Base-by-base conservation (phyloP, 1,139 yeast species). In the Candida sp. region DNA sequence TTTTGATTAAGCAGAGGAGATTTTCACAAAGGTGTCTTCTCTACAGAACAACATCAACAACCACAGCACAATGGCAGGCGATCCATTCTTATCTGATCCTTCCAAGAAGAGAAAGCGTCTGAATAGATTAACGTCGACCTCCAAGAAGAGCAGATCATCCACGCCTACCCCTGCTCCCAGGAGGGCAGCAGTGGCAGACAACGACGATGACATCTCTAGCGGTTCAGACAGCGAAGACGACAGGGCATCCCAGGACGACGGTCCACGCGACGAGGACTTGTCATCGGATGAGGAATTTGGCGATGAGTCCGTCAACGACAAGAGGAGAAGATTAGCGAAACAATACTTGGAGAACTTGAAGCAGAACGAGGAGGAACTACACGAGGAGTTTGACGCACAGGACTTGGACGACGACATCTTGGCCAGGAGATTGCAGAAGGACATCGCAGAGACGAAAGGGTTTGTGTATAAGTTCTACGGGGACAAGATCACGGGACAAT, bases 301-400 rank as follows among this genome's bases (percentile, higher is more conserved):
- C 27, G 80, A 78, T 30, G 99, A 94, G 68, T 85, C 84, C 48
- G 96, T 93, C 23, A 96, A 97, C 0, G 99, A 94, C 63, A 93
- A 91, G 69, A 84, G 99, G 70, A 84, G 98, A 72, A 78, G 98
- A 63, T 76, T 94, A 57, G 99, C 99, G 23, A 92, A 92, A 68
- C 96, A 93, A 68, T 94, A 94, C 68, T 75, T 94, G 58, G 94
- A 89, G 44, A 90, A 90, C 63, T 72, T 94, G 61, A 85, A 88
- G 63, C 69, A 72, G 3, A 90, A 85, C 55, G 74, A 73, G 42
- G 58, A 68, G 17, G 84, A 78, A 31, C 65, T 69, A 28, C 72
- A 67, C 44, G 83, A 80, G 31, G 92, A 88, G 42, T 91, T 91
- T 61, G 96, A 91, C 73, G 98, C 98, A n/a, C 84, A 86, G 59